Base-by-base conservation (phyloP, 2,329 filamentous ascomycete genomes). In the Calonectria pteridis region DNA sequence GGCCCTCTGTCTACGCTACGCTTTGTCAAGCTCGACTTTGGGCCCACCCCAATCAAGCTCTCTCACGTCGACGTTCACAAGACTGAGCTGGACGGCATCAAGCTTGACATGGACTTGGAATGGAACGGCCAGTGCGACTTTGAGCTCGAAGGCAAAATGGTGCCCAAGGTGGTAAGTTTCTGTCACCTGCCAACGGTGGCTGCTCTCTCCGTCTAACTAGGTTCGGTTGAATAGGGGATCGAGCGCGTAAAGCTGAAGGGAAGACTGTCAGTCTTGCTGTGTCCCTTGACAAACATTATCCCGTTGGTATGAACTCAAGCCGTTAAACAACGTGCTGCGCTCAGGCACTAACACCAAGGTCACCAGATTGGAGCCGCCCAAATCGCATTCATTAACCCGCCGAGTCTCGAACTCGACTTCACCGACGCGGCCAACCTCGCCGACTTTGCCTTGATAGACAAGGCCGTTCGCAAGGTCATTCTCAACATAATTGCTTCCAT, bases 401-500 rank as follows among this genome's bases (percentile, higher is more conserved):
- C 78, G 0, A 76, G 72, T 2, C 78, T 80, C 46, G 69, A 78
- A 51, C 77, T 79, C 35, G 77, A 80, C 13, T 80, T 80, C 7
- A 80, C 78, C 1, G 78, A 80, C 18, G 78, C 78, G 5, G 78
- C 78, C 43, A 80, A 80, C 28, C 59, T 80, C 3, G 78, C 78
- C 23, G 78, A 80, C 66, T 74, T 80, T 63, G 76, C 76, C 28
- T 0, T 80, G 0, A 79, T 80, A 2, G 78, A 80, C 67, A 76
- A 66, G 53, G 69, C 78, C 37, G 67, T 80, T 23, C 77, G 78
- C 16, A 80, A 80, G 46, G 76, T 78, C 53, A 80, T 80, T 9
- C 67, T 78, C 33, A 73, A 67, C 11, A 73, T 80, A n/a, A 80
- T 80, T 11, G 67, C 76, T 14, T 78, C 77, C 4, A 80, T 80